Conservation (phyloP, 176 grass and related monocot species). For the Carex littledalei region DNA sequence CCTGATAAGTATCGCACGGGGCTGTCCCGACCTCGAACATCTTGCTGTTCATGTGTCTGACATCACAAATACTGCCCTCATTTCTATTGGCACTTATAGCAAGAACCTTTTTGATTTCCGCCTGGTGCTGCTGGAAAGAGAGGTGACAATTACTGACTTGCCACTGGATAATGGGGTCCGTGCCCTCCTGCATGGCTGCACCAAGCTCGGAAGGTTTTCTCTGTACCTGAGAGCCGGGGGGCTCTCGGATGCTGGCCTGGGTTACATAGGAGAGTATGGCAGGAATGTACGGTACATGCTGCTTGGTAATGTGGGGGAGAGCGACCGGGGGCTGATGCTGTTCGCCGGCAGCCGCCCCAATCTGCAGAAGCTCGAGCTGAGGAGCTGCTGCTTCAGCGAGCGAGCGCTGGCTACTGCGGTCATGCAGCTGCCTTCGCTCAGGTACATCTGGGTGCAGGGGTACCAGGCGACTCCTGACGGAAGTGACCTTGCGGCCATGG, state of each 20-base stretch:
- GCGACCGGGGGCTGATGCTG: constrained; percentile 51
- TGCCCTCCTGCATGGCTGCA: constrained; percentile 69
- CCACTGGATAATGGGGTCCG: constrained; percentile 89
- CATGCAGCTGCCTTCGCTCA: constrained; percentile 52
- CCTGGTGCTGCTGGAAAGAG: constrained; percentile 88
- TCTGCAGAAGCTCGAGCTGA: constrained; percentile 90
- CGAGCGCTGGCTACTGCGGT: constrained; percentile 68
- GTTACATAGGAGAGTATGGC: constrained; percentile 74
- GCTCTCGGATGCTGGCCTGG: constrained; percentile 72
- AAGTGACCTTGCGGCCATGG: constrained; percentile 60
- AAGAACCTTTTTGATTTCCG: constrained; percentile 92
- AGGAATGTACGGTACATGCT: constrained; percentile 66
- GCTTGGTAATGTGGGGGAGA: constrained; percentile 76
- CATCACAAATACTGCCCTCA: constrained; percentile 94
- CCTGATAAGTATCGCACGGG: constrained; percentile 55
- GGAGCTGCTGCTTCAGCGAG: constrained; percentile 80
- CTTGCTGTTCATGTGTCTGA: constrained; percentile 78
- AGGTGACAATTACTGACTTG: constrained; percentile 49
- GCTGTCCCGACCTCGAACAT: constrained; percentile 73
- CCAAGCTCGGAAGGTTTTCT: constrained; percentile 75
- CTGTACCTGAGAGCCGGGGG: constrained; percentile 92
- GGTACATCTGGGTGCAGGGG: constrained; percentile 98
- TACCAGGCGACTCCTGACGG: constrained; percentile 63
- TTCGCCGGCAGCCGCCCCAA: constrained; percentile 59
- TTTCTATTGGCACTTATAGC: constrained; percentile 55